Base-by-base conservation (phyloP, 2,329 filamentous ascomycete genomes). In the Fusarium verticillioides region DNA sequence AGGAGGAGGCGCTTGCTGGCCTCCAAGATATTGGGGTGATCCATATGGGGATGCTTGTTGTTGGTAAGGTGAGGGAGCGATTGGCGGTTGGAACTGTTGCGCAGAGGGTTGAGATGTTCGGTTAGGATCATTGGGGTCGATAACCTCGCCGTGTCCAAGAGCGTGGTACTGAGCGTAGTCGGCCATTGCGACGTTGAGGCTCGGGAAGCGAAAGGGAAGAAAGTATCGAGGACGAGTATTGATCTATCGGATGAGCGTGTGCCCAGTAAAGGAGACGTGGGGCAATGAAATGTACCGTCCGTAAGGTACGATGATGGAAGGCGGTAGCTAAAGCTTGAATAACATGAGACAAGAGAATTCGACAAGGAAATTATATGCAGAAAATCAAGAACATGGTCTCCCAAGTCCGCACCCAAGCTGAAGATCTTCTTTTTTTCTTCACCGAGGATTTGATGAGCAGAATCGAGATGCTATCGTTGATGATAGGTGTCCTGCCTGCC, bases 111-210 rank as follows among this genome's bases (percentile, higher is more conserved):
- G 87, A 76, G 80, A 82, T 66, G 84, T 84, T 80, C 83, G 80
- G 82, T 86, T 82, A 78, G 87, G 83, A 81, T 90, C 82, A 82
- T 88, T 85, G 78, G 88, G 84, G 73, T 91, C 87, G 76, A 84
- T 77, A 69, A 85, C 84, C 70, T 88, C 86, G 76, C 86, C 87
- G 77, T 90, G 87, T 53, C 88, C 89, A 60, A 89, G 84, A 78
- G 86, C 82, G 76, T 90, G 87, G 77, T 87, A 90, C 80, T 86
- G 86, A 68, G 84, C 81, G 78, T 88, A 86, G 74, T 89, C 87
- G 78, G 87, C 85, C 88, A 90, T 90, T 74, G 73, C 80, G 72
- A 63, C 37, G 68, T 69, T 68, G 46, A 60, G 60, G 50, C 58
- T 63, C 32, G 50, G 23, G 64, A 70, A 61, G 61, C 47, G 34